Conservation (phyloP, 1,284 basidiomycete species). For the Agroathelia rolfsii region DNA sequence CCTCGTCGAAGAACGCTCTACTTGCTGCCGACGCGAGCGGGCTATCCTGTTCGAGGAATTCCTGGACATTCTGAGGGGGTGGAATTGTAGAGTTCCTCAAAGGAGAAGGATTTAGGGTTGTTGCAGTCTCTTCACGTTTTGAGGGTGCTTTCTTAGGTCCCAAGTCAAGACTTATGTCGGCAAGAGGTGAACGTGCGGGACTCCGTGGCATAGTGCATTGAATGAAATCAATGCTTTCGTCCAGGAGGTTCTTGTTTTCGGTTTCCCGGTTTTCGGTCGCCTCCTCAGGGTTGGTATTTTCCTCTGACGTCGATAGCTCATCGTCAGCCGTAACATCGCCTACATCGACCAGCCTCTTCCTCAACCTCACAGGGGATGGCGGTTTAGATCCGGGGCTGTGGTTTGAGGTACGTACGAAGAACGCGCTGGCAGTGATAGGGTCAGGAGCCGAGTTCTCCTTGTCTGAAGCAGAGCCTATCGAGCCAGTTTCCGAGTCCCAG, state of each 20-base stretch:
- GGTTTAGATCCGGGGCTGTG: conserved; percentile 18
- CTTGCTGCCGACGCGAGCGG: no score
- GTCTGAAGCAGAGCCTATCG: conserved; percentile 29
- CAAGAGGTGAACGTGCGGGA: conserved; percentile 14
- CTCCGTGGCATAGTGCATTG: conserved; percentile 1
- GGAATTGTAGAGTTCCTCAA: no score
- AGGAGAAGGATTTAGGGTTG: no score
- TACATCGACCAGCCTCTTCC: conserved; percentile 46
- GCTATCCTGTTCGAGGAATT: no score
- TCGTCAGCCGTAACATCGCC: conserved; percentile 36
- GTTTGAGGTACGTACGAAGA: conserved; percentile 37
- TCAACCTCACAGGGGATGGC: conserved; percentile 27
- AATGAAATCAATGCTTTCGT: conserved; percentile 4
- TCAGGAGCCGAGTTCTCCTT: conserved; percentile 46
- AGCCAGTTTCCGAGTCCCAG: conserved; percentile 22
- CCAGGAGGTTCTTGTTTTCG: not conserved
- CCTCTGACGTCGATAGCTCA: conserved; percentile 3
- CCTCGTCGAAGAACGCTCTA: no score
- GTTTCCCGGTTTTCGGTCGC: not conserved
- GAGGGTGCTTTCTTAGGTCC: conserved; percentile 9
- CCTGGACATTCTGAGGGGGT: no score
- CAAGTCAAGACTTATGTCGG: conserved; percentile 15
- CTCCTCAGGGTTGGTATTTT: conserved; percentile 8
- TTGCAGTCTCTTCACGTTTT: no score
- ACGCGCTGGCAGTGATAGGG: conserved; percentile 32